These are phyloP conservation scores for Neobulgaria alba DNA, from an alignment of 2,329 filamentous ascomycete species.

Conservation along the genomic window DNA sequence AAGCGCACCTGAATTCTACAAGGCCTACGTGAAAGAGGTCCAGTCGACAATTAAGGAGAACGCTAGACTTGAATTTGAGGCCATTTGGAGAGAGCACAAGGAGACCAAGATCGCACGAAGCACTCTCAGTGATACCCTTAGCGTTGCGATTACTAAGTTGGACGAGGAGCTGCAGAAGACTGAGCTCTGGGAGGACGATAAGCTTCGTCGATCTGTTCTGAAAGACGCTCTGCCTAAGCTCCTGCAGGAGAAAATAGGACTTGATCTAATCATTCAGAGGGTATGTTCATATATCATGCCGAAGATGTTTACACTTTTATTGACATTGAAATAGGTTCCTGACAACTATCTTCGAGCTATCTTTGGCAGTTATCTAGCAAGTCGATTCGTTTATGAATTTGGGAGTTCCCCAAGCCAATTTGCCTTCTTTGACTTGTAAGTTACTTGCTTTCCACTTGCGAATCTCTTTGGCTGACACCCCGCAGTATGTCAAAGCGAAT, in stretches of 20 bases:
- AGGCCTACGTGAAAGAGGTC: constrained; percentile 84
- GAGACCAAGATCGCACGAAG: constrained; percentile 71
- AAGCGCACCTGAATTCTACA: constrained; percentile 80
- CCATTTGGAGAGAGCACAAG: constrained; percentile 93
- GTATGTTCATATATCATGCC: constrained; percentile 37
- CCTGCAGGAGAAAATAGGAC: constrained; percentile 79
- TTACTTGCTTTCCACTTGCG: no score
- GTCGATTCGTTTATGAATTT: constrained; percentile 92
- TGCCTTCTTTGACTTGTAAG: constrained; percentile 98
- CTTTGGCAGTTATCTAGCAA: constrained; percentile 91
- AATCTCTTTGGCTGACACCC: no score
- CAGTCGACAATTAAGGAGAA: constrained; percentile 88
- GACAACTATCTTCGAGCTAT: constrained; percentile 89
- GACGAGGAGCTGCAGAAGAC: constrained; percentile 95
- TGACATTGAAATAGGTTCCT: constrained; percentile 49
- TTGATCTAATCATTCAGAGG: constrained; percentile 77
- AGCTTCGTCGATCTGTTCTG: constrained; percentile 69
- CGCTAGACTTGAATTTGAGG: constrained; percentile 89
- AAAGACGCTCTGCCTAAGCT: constrained; percentile 78
- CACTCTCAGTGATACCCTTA: constrained; percentile 85
- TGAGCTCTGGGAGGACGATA: constrained; percentile 78
- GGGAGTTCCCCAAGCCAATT: constrained; percentile 91
- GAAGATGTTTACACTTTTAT: not conserved
- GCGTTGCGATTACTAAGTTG: constrained; percentile 85
- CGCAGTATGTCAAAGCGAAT: no score